Evolutionary conservation across 805 yeast genomes (phyloP), one percentile per base, ranked within the genome.

Genomic region (Metschnikowia kunwiensis): DNA sequence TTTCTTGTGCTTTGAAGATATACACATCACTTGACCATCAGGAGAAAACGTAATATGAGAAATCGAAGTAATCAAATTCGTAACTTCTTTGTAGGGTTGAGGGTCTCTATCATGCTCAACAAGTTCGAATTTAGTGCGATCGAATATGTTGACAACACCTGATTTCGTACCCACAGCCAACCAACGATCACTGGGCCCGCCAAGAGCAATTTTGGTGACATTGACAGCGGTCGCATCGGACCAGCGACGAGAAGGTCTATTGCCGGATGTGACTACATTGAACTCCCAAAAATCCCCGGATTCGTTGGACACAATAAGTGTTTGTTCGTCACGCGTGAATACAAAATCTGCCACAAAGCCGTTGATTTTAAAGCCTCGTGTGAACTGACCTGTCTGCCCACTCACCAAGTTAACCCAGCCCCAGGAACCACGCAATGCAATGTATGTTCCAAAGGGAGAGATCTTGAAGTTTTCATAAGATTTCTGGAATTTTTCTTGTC

Each of bases 251-350:
- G 73, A 37, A 12, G 86, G 72, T 21, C 33, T 27, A 10, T 30
- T 41, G 20, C 32, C 22, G 20, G 37, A 37, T 4, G 36, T 18
- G 5, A 43, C 44, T 33, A 65, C 44, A 12, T 48, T 59, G 65
- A 86, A 93, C 53, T 87, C 96, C 93, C 95, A 89, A 3, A 93
- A 76, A 44, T 87, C 94, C 29, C 97, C 97, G 12, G 75, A 72
- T 1, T 80, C 70, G 51, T 83, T 89, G n/a, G 80, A 77, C 13
- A 82, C 60, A 8, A 83, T 50, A 1, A 67, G 57, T 19, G 61
- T 57, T 10, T 69, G 66, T 41, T 65, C 68, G 43, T 74, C 75
- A 4, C 43, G 47, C 25, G 74, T 53, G 74, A 89, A 85, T 20
- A 73, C 88, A 52, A 89, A 78, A 60, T 93, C 98, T 5, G 83